These are phyloP conservation scores for Populus simonii DNA, from an alignment of 345 rosid genomes.

Conservation along the genomic window DNA sequence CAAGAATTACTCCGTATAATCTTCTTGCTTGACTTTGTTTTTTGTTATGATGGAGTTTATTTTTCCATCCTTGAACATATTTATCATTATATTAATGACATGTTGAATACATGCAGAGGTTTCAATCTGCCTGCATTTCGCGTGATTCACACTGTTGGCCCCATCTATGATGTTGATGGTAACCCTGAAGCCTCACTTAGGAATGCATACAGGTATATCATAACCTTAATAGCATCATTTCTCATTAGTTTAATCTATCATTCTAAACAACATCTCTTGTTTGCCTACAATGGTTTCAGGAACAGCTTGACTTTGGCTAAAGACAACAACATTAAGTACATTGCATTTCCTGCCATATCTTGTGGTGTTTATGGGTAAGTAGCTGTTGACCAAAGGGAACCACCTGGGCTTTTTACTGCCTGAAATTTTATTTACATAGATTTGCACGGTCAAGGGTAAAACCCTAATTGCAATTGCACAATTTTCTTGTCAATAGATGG, in stretches of 20 bases:
- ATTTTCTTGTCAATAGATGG: not conserved
- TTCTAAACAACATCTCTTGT: constrained; percentile 1
- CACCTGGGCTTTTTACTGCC: too few relatives aligned
- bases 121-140: constrained; percentile 68
- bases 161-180: constrained; percentile 47
- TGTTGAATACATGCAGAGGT: constrained; percentile 47
- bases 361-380: constrained; percentile 71
- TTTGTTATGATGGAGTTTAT: not conserved
- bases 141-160: constrained; percentile 86
- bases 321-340: constrained; percentile 60
- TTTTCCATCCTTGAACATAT: not conserved
- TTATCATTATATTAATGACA: not conserved
- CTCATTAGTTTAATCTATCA: not conserved
- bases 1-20: constrained; percentile 72
- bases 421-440: too few relatives aligned
- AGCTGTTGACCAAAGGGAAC: not conserved
- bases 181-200: constrained; percentile 53
- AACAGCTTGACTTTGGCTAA: constrained; percentile 66
- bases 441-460: too few relatives aligned
- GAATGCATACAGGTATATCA: constrained; percentile 57
- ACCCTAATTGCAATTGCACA: not conserved
- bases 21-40: not conserved
- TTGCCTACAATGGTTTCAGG: constrained; percentile 38
- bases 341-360: constrained; percentile 87
- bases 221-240: not conserved